phyloP scores from a whole-genome alignment of 2,329 filamentous ascomycete genomes.

The Chaetoscypha palmicola region DNA sequence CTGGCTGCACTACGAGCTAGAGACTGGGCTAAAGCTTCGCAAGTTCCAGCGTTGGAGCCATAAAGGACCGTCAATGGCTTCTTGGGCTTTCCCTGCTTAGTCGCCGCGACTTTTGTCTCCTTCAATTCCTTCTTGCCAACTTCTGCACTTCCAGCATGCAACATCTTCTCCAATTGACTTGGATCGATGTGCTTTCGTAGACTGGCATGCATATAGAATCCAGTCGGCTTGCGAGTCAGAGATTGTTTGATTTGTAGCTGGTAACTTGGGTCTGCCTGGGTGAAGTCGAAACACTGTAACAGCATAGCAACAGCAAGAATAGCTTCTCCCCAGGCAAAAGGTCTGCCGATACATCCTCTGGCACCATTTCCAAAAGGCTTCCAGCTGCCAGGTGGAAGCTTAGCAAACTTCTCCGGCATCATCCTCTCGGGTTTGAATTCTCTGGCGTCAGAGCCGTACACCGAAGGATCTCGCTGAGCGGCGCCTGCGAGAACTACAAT shows the following conservation, averaged over 20 bases:
- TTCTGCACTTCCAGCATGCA: conserved; percentile 27
- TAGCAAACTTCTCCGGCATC: conserved; percentile 61
- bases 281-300: conserved; percentile 66
- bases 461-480: conserved; percentile 54
- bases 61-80: conserved; percentile 56
- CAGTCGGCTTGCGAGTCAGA: conserved; percentile 56
- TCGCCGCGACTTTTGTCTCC: not conserved
- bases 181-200: conserved; percentile 44
- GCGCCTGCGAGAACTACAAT: conserved; percentile 44
- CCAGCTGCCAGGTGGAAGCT: conserved; percentile 56
- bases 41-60: conserved; percentile 69
- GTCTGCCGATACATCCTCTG: conserved; percentile 64
- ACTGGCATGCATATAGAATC: conserved; percentile 54
- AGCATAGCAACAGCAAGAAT: conserved; percentile 55
- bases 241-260: conserved; percentile 47
- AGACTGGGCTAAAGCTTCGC: conserved; percentile 59
- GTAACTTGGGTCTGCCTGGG: conserved; percentile 54
- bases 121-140: conserved; percentile 27
- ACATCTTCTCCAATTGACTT: conserved; percentile 35
- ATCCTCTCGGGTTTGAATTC: conserved; percentile 67
- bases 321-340: conserved; percentile 71
- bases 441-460: conserved; percentile 58
- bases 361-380: conserved; percentile 72
- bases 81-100: conserved; percentile 4
- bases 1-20: conserved; percentile 51